Conservation (phyloP, 2,329 filamentous ascomycete species). For the Daldinia eschscholtzii region DNA sequence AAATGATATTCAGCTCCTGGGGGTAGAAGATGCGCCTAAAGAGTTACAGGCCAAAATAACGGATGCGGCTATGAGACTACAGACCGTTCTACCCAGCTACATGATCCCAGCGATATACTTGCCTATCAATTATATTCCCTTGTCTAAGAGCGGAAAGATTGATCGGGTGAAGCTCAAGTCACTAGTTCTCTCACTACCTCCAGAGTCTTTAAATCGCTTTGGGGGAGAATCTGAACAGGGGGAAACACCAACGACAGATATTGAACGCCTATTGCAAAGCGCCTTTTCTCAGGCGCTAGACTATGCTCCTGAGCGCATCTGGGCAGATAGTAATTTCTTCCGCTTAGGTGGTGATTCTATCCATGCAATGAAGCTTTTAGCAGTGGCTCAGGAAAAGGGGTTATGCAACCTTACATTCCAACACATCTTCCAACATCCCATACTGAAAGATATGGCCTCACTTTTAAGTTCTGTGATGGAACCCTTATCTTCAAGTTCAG, state of each 20-base stretch:
- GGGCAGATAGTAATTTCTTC: not conserved
- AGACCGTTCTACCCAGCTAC: not conserved
- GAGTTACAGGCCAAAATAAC: not conserved
- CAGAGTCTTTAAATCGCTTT: not conserved
- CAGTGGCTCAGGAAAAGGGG: not conserved
- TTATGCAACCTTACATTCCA: not conserved
- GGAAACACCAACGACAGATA: not conserved
- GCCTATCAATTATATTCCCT: not conserved
- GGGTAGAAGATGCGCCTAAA: not conserved
- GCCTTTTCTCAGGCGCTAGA: not conserved
- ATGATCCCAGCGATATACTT: not conserved
- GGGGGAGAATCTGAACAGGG: not conserved
- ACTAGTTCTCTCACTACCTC: not conserved
- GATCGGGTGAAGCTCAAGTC: not conserved
- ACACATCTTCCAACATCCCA: not conserved
- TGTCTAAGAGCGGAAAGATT: not conserved
- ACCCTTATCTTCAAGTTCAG: no score
- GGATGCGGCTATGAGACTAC: not conserved
- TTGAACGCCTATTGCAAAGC: not conserved
- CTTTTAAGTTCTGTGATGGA: not conserved
- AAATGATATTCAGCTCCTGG: not conserved
- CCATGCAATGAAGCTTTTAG: not conserved
- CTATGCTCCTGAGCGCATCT: not conserved
- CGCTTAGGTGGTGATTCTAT: not conserved
- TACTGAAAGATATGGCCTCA: not conserved